Percentiles rank a stretch among this genome's conserved stretches.
Conservation (phyloP, 192 early-diverging fungal genomes). For the Podila horticola region DNA sequence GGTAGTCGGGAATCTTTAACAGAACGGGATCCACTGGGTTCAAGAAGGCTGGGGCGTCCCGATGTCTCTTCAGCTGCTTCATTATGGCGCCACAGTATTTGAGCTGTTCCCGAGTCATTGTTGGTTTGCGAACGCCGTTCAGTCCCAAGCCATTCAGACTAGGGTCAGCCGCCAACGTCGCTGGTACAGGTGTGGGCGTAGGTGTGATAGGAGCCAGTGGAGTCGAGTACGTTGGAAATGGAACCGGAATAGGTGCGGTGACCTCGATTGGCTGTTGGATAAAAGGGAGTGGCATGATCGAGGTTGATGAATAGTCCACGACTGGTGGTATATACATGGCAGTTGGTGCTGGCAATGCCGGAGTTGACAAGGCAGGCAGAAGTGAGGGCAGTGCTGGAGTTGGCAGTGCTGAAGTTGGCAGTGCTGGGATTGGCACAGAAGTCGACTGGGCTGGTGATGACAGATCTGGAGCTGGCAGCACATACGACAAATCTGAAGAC, state of each 20-base stretch:
- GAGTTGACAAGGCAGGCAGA: not conserved
- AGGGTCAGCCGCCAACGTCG: not conserved
- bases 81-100: conserved; percentile 86
- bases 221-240: no score
- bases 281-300: no score
- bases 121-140: conserved; percentile 26
- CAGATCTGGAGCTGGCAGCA: not conserved
- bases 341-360: not conserved
- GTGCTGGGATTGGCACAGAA: not conserved
- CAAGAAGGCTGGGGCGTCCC: conserved; percentile 88
- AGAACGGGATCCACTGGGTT: conserved; percentile 79
- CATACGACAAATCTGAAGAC: no score
- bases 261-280: not conserved
- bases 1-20: conserved; percentile 84
- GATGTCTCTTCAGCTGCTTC: conserved; percentile 77
- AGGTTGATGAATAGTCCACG: no score
- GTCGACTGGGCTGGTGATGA: not conserved
- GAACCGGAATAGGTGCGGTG: not conserved
- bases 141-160: not conserved
- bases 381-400: not conserved
- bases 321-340: not conserved
- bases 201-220: not conserved
- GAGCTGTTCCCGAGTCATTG: conserved; percentile 82
- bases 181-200: not conserved
- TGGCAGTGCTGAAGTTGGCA: not conserved